Evolutionary conservation across 2,329 filamentous ascomycete genomes (phyloP).

Genomic region (Ascochyta rabiei): DNA sequence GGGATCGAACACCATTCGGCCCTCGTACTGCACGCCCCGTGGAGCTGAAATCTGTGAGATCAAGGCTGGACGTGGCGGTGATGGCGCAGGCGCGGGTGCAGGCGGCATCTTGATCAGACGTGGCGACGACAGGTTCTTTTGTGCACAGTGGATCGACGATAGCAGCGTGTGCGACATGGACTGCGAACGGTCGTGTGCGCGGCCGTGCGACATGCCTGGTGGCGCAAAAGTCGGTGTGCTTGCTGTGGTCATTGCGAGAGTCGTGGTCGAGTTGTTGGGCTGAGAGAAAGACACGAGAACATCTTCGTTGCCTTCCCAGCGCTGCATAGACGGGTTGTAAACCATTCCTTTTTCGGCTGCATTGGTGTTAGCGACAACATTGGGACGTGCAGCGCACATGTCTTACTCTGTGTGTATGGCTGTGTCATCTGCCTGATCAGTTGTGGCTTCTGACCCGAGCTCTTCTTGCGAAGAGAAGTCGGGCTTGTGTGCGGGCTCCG

Average conservation of each 20-base stretch:
- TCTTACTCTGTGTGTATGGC: slow-evolving; percentile 80
- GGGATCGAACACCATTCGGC: slow-evolving; percentile 98
- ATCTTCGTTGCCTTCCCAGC: slow-evolving; percentile 97
- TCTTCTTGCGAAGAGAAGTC: slow-evolving; percentile 53
- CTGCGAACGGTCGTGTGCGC: slow-evolving; percentile 44
- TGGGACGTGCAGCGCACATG: background rate
- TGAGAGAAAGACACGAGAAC: slow-evolving; percentile 74
- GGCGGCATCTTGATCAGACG: slow-evolving; percentile 42
- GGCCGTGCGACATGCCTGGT: slow-evolving; percentile 34
- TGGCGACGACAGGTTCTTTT: slow-evolving; percentile 49
- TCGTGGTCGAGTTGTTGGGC: slow-evolving; percentile 55
- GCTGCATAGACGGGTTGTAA: slow-evolving; percentile 84
- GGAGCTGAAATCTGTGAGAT: slow-evolving; percentile 85
- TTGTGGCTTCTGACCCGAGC: slow-evolving; percentile 74
- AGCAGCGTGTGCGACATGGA: slow-evolving; percentile 52
- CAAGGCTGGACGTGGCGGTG: slow-evolving; percentile 70
- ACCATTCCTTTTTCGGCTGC: slow-evolving; percentile 91
- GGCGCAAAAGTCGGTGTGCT: slow-evolving; percentile 50
- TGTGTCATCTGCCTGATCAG: slow-evolving; percentile 84
- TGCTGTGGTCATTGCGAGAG: slow-evolving; percentile 47
- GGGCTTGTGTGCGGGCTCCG: slow-evolving; percentile 59
- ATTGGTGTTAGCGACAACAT: slow-evolving; percentile 21
- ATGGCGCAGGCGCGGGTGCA: slow-evolving; percentile 55
- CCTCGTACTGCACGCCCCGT: slow-evolving; percentile 89
- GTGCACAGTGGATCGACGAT: slow-evolving; percentile 39